Conservation (phyloP, 768 basidiomycete genomes). For the Lactarius hatsudake region DNA sequence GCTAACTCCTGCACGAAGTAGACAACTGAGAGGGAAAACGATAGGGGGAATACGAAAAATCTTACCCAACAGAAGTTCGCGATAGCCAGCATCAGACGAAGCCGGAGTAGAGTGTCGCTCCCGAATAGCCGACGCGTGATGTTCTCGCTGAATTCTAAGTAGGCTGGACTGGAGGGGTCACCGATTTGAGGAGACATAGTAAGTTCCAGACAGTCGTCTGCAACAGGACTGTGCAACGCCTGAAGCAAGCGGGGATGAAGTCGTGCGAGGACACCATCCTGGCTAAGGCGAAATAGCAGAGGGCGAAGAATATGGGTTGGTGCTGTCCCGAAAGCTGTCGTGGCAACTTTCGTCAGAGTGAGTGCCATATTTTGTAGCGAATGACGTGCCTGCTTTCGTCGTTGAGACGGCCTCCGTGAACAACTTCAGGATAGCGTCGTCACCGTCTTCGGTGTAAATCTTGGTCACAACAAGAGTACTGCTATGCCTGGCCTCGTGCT, state of each 20-base stretch:
- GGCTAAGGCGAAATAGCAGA: conserved; percentile 45
- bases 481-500: conserved; percentile 61
- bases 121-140: conserved; percentile 63
- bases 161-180: conserved; percentile 29
- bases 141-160: conserved; percentile 40
- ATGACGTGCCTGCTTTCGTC: conserved; percentile 29
- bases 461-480: conserved; percentile 53
- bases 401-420: conserved; percentile 27
- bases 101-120: conserved; percentile 48
- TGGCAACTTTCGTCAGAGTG: background rate
- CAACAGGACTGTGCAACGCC: conserved; percentile 37
- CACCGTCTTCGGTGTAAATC: conserved; percentile 46
- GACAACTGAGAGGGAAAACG: background rate
- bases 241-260: conserved; percentile 47
- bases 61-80: conserved; percentile 46
- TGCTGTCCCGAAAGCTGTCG: conserved; percentile 42
- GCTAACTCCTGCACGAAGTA: conserved; percentile 11
- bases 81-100: conserved; percentile 54
- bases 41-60: conserved; percentile 24
- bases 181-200: conserved; percentile 34
- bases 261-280: conserved; percentile 37
- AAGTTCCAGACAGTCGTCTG: conserved; percentile 39
- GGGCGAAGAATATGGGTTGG: conserved; percentile 54
- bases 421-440: conserved; percentile 29
- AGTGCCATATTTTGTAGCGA: background rate